Conservation (phyloP, 257 asterid genomes). For the Ehretia macrophylla region DNA sequence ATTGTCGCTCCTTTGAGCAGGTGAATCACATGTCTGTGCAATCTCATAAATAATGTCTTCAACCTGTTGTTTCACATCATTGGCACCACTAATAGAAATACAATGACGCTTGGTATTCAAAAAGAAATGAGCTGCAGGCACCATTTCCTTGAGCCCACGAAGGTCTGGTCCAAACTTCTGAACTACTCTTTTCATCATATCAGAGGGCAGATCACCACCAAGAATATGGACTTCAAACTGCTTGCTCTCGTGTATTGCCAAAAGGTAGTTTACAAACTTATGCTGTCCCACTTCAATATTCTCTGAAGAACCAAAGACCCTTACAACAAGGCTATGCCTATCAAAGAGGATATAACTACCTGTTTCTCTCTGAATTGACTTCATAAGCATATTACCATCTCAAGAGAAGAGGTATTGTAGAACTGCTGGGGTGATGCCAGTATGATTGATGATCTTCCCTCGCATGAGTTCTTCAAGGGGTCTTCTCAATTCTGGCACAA, state of each 20-base stretch:
- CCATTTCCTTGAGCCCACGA: conserved; percentile 54
- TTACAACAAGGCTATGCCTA: conserved; percentile 45
- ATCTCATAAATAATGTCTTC: conserved; percentile 47
- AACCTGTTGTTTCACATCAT: conserved; percentile 61
- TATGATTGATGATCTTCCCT: conserved; percentile 55
- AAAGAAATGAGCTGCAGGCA: conserved; percentile 63
- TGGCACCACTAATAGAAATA: conserved; percentile 48
- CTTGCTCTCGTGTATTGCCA: conserved; percentile 54
- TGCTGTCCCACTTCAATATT: conserved; percentile 44
- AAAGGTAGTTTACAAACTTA: conserved; percentile 47
- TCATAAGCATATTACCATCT: conserved; percentile 62
- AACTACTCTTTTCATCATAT: conserved; percentile 90
- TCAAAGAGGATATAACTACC: conserved; percentile 62
- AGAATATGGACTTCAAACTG: conserved; percentile 77
- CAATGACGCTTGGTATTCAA: conserved; percentile 57
- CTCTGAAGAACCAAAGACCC: conserved; percentile 61
- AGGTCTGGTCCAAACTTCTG: conserved; percentile 78
- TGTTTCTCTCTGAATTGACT: conserved; percentile 52
- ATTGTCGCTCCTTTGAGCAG: conserved; percentile 16
- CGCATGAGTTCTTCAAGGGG: conserved; percentile 70
- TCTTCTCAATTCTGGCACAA: conserved; percentile 65
- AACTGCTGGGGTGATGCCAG: conserved; percentile 57
- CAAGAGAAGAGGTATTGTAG: conserved; percentile 64
- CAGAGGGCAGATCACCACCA: conserved; percentile 56
- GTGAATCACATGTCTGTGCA: conserved; percentile 36